Base-by-base conservation (phyloP, 495 filamentous ascomycete genomes). In the Aspergillus asperescens region DNA sequence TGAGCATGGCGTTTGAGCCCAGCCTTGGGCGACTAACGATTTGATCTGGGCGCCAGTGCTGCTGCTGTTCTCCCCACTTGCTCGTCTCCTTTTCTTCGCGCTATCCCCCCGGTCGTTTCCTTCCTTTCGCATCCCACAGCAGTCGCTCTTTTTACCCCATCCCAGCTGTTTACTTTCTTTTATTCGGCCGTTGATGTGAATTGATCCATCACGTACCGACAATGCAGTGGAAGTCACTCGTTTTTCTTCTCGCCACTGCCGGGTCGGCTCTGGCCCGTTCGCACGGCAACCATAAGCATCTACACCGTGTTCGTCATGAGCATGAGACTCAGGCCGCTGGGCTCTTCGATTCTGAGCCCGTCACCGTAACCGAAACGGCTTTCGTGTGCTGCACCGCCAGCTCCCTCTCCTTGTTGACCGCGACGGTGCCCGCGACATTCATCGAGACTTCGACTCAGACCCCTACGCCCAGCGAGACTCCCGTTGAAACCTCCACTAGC, bases 151-250 rank as follows among this genome's bases (percentile, higher is more conserved):
- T 56, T 40, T 19, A 24, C 13, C 15, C 15, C 42, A 6, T 31
- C 18, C 32, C 34, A 38, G 22, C 34, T 49, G 46, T 34, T 39
- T 49, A 39, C 40, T 7, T 43, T 48, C 28, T 18, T 47, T 48
- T 24, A 10, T 13, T 13, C 28, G 27, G 34, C 23, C 37, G 39
- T 48, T 18, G 45, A 49, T 53, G 49, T 42, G 50, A 29, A 45
- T 39, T 53, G 44, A 37, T 44, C 29, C 32, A 35, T 40, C 20
- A 38, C 28, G 40, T 23, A 38, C 38, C 45, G 53, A 60, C 27
- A 16, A 72, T 72, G 65, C 61, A 57, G 53, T 62, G 59, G 60
- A 59, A 56, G 38, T 62, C 59, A 34, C 52, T 59, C 46, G 47
- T 67, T 50, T 47, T 68, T 24, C 24, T 59, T 48, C 40, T 55